Evolutionary conservation across 208 protist species (phyloP).

Genomic region (Wallacemonas sp.): DNA sequence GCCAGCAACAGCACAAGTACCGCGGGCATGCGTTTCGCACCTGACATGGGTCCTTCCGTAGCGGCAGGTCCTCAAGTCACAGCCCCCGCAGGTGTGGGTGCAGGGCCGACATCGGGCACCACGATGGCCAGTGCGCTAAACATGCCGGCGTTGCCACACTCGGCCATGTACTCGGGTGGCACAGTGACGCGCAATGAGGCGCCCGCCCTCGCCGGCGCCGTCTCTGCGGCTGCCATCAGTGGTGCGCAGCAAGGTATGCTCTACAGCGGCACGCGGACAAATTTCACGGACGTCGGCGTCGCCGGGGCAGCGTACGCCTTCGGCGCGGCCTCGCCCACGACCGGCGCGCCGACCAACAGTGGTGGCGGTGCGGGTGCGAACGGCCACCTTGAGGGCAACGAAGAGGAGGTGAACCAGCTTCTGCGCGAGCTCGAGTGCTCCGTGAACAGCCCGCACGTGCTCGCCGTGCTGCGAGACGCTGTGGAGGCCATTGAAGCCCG

Average conservation of each 20-base stretch:
- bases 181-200: background rate
- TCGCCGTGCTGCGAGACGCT: constrained; percentile 71
- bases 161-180: constrained; percentile 9
- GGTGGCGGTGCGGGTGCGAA: too few species aligned
- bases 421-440: constrained; percentile 75
- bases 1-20: background rate
- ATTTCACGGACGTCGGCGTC: constrained; percentile 39
- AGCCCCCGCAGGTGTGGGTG: background rate
- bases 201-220: constrained; percentile 10
- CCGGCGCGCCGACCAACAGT: constrained; percentile 1
- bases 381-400: constrained; percentile 42
- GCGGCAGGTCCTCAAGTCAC: background rate
- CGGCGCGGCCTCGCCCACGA: constrained; percentile 24
- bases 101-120: background rate
- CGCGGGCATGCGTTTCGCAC: background rate
- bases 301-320: constrained; percentile 27
- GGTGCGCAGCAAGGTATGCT: constrained; percentile 21
- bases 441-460: constrained; percentile 57
- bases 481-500: constrained; percentile 79
- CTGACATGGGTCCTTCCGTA: background rate
- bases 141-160: background rate
- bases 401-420: constrained; percentile 82
- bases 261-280: constrained; percentile 49
- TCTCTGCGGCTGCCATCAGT: constrained; percentile 9
- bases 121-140: background rate